Evolutionary conservation across 495 filamentous ascomycete genomes (phyloP), one percentile per base, ranked within the genome.

Genomic region (Trichocladium uniseriatum): DNA sequence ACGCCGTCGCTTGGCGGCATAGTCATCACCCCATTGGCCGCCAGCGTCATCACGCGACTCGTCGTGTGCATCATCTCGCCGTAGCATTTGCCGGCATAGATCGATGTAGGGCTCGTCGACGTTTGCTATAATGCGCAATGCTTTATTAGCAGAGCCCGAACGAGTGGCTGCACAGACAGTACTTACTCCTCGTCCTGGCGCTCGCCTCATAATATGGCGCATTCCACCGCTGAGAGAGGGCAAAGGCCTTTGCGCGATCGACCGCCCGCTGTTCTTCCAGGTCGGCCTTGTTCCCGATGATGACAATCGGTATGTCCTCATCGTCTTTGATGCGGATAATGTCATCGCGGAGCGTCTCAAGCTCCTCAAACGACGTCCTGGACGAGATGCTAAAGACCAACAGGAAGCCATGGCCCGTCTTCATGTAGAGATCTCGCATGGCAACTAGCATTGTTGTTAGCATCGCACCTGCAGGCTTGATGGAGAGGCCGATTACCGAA

Each of bases 301-400:
- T 90, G 21, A 98, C 92, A 48, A 98, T 82, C 22, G 92, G 92
- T 8, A 96, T 82, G 41, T 80, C 82, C 49, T 87, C 83, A 65
- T 95, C 88, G 63, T 95, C 89, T 70, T 97, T 98, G 66, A 97
- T 95, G 47, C 89, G 88, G 49, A 94, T 84, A 59, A 98, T 97
- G 69, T 96, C 89, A 59, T 97, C 92, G 41, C 89, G 84, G 42
- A 98, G 78, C 59, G 89, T 86, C 53, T 80, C 75, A 18, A 98
- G 81, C 63, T 98, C 92, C 58, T 81, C 79, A 21, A 98, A 75
- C 41, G 88, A 94, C 57, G 82, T 83, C 60, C 79, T 76, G 58
- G 85, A 92, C 27, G 90, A 95, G 61, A 97, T 98, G 60, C 87
- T 94, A 73, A 97, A 98, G 54, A 97, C 92, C 45, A 98, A 78